Conservation (phyloP, 306 rosid species). For the Oxytropis ochrocephala region DNA sequence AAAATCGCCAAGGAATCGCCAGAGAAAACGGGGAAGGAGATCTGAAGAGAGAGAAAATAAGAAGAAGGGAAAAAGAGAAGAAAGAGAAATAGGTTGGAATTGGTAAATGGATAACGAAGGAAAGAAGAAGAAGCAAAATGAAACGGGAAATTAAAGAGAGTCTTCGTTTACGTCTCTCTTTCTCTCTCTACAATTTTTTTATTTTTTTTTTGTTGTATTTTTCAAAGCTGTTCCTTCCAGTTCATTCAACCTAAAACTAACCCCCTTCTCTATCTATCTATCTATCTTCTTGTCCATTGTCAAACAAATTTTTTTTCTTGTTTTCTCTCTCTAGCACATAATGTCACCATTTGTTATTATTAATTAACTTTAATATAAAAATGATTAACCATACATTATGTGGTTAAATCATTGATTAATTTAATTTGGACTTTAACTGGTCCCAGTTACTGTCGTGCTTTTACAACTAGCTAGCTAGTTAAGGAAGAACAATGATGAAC, state of each 20-base stretch:
- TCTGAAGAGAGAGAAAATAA: slow-evolving; percentile 54
- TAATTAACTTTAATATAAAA: neutral
- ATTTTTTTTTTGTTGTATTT: neutral
- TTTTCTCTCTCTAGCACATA: neutral
- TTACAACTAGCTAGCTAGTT: neutral
- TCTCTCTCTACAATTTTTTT: slow-evolving; percentile 1
- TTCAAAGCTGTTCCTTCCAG: slow-evolving; percentile 14
- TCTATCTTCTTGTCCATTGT: slow-evolving; percentile 23
- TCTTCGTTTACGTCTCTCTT: slow-evolving; percentile 41
- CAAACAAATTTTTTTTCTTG: slow-evolving; percentile 12
- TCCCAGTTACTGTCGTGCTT: neutral
- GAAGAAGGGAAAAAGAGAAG: slow-evolving; percentile 32
- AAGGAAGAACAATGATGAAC: neutral
- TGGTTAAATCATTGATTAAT: neutral
- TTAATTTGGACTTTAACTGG: neutral
- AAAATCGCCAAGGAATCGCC: slow-evolving; percentile 33
- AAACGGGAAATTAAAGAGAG: neutral
- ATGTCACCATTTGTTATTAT: neutral
- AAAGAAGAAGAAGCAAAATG: slow-evolving; percentile 2
- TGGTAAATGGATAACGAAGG: slow-evolving; percentile 26
- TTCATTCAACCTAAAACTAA: slow-evolving; percentile 19
- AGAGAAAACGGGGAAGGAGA: slow-evolving; percentile 31
- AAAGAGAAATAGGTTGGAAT: slow-evolving; percentile 22
- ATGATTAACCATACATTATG: neutral
- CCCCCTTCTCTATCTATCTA: neutral